Base-by-base conservation (phyloP, 495 filamentous ascomycete species). In the Hyaloscypha variabilis region DNA sequence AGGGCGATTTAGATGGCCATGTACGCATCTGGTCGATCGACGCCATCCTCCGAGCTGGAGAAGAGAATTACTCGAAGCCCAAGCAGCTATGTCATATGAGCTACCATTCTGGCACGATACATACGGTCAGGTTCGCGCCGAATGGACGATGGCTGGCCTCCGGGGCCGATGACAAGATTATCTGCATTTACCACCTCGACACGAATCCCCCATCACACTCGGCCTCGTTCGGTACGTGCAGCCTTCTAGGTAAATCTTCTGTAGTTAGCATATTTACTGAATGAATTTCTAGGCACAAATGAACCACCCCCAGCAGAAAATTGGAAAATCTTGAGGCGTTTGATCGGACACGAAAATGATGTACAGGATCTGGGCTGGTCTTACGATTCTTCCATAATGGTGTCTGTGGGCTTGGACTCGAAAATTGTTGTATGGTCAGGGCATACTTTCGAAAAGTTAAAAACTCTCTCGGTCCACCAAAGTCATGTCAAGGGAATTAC, bases 401-500 rank as follows among this genome's bases (percentile, higher is more conserved):
- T 97, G 8, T 97, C 95, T 2, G 96, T 98, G 8, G 96, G 95
- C 3, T 81, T 99, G 65, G 95, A 99, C 77, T 98, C 96, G 24
- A 98, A 98, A 77, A 88, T 98, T 21, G 96, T 99, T 52, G 90
- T 98, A 17, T 99, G 95, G 95, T 97, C 93, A 2, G 95, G 95
- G 19, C 88, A 93, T 76, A 97, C 94, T 21, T 99, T 99, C 69
- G 95, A 99, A 77, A 97, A 96, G 79, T 82, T 99, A 59, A 98
- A 97, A 81, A 92, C 90, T 3, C 80, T 99, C 13, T 87, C 91
- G 8, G 86, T 91, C 49, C 95, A 99, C 71, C 91, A 96, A 73
- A 97, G 93, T 72, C 95, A 97, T 72, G 96, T 99, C 74, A 99
- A 99, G 76, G 95, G 95, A 26, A 91, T 99, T 71, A 96, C 93